phyloP scores from a whole-genome alignment of 2,329 filamentous ascomycete species.

The Colletotrichum viniferum region DNA sequence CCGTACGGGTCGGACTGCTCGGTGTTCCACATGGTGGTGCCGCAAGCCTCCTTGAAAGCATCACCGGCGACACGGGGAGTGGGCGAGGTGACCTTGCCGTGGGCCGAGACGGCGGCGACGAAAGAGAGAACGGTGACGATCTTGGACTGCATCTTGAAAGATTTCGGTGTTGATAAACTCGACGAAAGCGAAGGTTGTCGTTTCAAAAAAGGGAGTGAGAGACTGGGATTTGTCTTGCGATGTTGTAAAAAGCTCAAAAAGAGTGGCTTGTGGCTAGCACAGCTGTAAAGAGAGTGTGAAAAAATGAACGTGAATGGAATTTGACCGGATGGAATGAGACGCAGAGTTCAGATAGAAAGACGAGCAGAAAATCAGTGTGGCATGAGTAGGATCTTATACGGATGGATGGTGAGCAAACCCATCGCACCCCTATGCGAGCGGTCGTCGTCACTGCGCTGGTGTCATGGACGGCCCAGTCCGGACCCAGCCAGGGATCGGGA shows the following conservation, averaged over 20 bases:
- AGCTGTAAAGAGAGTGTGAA: constrained; percentile 20
- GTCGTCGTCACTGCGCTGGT: neutral
- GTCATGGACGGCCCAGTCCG: constrained; percentile 11
- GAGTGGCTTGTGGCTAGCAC: constrained; percentile 24
- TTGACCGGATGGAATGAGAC: constrained; percentile 13
- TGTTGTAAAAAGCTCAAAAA: constrained; percentile 15
- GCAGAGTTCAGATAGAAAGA: constrained; percentile 8
- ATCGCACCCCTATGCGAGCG: neutral
- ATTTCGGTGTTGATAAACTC: neutral
- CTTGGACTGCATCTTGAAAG: constrained; percentile 21
- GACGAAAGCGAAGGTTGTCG: neutral
- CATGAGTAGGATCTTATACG: constrained; percentile 16
- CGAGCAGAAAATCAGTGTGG: neutral
- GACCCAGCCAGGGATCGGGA: neutral
- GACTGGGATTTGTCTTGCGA: constrained; percentile 8
- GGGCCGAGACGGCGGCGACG: constrained; percentile 23
- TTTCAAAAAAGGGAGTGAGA: neutral
- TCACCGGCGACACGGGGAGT: constrained; percentile 22
- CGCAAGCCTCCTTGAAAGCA: constrained; percentile 27
- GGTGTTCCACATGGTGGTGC: constrained; percentile 25
- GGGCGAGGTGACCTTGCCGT: constrained; percentile 25
- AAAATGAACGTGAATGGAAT: constrained; percentile 21
- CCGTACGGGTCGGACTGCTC: constrained; percentile 31
- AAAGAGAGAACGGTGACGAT: constrained; percentile 22
- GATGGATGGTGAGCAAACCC: neutral